These are phyloP conservation scores for Pichia pseudocactophila DNA, from an alignment of 805 yeast species.

Conservation along the genomic window DNA sequence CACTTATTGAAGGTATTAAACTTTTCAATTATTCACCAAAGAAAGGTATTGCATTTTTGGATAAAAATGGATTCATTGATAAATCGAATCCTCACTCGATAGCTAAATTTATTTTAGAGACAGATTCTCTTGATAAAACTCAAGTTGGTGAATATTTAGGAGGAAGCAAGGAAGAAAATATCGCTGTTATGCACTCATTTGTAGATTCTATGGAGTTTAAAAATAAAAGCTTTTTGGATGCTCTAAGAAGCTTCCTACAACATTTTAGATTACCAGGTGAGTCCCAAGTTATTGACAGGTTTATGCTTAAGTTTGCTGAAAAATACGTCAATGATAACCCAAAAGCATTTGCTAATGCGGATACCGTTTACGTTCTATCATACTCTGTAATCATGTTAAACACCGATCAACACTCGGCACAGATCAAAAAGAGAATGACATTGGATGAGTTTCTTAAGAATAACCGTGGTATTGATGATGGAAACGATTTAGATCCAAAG, in stretches of 20 bases:
- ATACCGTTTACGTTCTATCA: conserved; percentile 84
- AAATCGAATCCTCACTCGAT: conserved; percentile 56
- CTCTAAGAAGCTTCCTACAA: conserved; percentile 77
- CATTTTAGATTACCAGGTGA: conserved; percentile 94
- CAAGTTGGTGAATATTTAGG: conserved; percentile 88
- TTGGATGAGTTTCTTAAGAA: conserved; percentile 77
- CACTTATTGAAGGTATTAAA: conserved; percentile 65
- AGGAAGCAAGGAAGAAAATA: conserved; percentile 70
- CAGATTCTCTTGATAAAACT: conserved; percentile 72
- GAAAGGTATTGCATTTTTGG: conserved; percentile 58
- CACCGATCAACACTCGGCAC: conserved; percentile 88
- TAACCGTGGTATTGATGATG: conserved; percentile 89
- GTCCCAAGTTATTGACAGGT: conserved; percentile 94
- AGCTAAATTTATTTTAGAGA: conserved; percentile 61
- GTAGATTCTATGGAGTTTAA: conserved; percentile 81
- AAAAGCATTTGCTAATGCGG: conserved; percentile 80
- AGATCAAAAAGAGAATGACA: conserved; percentile 81
- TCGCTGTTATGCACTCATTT: conserved; percentile 85
- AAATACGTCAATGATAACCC: conserved; percentile 86
- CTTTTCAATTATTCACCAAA: conserved; percentile 82
- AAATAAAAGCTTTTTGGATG: conserved; percentile 65
- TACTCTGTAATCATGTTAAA: conserved; percentile 89
- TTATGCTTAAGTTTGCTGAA: conserved; percentile 94
- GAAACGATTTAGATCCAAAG: conserved; percentile 71
- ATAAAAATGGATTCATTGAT: conserved; percentile 54